Conservation (phyloP, 2,329 filamentous ascomycete genomes). For the Colletotrichum sp. region DNA sequence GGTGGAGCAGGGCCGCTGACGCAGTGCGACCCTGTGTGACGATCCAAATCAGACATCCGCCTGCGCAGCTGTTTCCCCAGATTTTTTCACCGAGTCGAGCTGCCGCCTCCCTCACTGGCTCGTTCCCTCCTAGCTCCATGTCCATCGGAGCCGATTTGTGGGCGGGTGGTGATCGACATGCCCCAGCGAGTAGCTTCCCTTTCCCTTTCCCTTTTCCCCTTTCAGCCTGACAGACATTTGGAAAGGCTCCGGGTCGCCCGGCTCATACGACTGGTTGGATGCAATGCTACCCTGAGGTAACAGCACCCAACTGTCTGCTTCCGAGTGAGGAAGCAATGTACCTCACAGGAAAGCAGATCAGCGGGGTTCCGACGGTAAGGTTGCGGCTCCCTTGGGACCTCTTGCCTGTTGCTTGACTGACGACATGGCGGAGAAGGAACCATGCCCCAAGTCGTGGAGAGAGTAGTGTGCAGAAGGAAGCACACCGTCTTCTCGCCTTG, state of each 20-base stretch:
- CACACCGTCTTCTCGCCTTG: neutral
- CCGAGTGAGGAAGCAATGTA: neutral
- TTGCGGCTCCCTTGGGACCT: neutral
- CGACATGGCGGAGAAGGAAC: neutral
- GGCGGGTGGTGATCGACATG: neutral
- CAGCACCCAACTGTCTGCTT: neutral
- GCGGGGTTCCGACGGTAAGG: neutral
- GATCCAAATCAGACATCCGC: conserved; percentile 6
- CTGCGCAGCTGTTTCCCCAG: neutral
- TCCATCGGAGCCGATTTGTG: neutral
- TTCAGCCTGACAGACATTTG: neutral
- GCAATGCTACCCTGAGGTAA: neutral
- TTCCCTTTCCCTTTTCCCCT: neutral
- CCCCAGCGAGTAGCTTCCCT: neutral
- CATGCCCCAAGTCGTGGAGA: neutral
- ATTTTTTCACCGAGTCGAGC: neutral
- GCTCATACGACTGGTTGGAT: neutral
- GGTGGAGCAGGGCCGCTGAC: neutral
- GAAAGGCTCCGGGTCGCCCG: neutral
- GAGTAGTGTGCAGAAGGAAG: neutral
- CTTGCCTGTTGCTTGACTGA: neutral
- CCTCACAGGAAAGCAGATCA: neutral
- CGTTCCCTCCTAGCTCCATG: neutral
- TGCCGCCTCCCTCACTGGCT: neutral
- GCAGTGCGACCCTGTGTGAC: neutral